Percentiles rank a stretch among this genome's conserved stretches.
phyloP scores from a whole-genome alignment of 345 rosid species.

The Mercurialis annua region DNA sequence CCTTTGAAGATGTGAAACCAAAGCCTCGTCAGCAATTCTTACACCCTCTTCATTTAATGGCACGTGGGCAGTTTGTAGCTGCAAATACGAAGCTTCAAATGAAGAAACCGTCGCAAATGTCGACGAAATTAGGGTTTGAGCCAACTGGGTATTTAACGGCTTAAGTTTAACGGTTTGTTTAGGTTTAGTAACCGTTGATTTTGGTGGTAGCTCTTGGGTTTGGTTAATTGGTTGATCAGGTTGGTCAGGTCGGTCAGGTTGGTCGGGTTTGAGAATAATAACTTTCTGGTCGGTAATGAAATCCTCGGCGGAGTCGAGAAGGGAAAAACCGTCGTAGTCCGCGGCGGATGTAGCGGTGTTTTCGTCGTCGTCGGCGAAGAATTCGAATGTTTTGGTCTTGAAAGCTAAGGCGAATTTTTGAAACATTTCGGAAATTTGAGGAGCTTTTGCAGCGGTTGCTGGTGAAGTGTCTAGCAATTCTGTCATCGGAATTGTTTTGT shows the following conservation, averaged over 20 bases:
- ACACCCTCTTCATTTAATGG: conserved; percentile 65
- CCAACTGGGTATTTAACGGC: conserved; percentile 41
- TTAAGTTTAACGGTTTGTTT: conserved; percentile 28
- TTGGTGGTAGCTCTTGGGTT: neutral
- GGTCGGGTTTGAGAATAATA: conserved; percentile 84
- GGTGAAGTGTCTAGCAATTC: conserved; percentile 42
- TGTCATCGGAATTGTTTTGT: conserved; percentile 25
- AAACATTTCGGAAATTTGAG: conserved; percentile 86
- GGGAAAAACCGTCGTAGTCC: conserved; percentile 48
- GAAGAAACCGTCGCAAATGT: conserved; percentile 67
- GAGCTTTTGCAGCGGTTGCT: conserved; percentile 41
- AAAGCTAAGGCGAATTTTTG: conserved; percentile 91
- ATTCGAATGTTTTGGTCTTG: conserved; percentile 84
- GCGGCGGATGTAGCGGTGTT: conserved; percentile 6
- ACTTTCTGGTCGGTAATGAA: conserved; percentile 92
- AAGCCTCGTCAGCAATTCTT: conserved; percentile 66
- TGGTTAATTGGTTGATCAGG: conserved; percentile 48
- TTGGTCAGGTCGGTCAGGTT: conserved; percentile 69
- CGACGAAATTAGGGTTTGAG: conserved; percentile 60
- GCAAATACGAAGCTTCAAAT: conserved; percentile 86
- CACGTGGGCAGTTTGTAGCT: conserved; percentile 74
- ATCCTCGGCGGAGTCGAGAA: conserved; percentile 83
- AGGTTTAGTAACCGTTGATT: conserved; percentile 14
- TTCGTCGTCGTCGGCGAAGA: conserved; percentile 86
- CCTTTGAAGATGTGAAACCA: conserved; percentile 64